A percentile compares a stretch with the other conserved stretches of the same genome.
phyloP scores from a whole-genome alignment of 2,329 filamentous ascomycete genomes.

The Fusarium luffae region DNA sequence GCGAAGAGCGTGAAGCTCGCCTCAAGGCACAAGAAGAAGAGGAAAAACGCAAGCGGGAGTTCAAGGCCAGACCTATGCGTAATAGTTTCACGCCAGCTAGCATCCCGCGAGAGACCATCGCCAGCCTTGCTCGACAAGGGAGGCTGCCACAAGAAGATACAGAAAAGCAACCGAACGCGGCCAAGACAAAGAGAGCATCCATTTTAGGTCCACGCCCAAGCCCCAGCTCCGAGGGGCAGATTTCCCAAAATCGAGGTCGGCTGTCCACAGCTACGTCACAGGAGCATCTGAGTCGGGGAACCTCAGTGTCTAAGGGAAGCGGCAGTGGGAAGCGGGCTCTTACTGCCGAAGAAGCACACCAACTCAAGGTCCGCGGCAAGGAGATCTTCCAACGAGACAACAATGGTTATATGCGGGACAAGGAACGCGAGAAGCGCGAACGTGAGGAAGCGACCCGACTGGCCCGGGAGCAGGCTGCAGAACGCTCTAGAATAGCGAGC shows the following conservation, averaged over 20 bases:
- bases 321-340: constrained; percentile 59
- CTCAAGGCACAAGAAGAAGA: constrained; percentile 69
- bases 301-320: constrained; percentile 60
- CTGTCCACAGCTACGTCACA: constrained; percentile 38
- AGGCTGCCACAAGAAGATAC: constrained; percentile 50
- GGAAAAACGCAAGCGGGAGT: constrained; percentile 68
- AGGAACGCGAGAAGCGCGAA: constrained; percentile 64
- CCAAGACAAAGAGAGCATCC: constrained; percentile 44
- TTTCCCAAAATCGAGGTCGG: constrained; percentile 44
- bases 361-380: constrained; percentile 64
- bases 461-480: constrained; percentile 69
- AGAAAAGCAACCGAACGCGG: constrained; percentile 22
- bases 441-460: constrained; percentile 64
- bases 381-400: constrained; percentile 67
- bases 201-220: constrained; percentile 22
- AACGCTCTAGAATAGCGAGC: constrained; percentile 67
- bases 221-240: constrained; percentile 13
- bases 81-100: constrained; percentile 55
- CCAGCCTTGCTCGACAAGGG: constrained; percentile 66
- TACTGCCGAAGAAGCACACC: constrained; percentile 61
- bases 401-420: constrained; percentile 55
- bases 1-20: constrained; percentile 66
- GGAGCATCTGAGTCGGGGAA: constrained; percentile 52
- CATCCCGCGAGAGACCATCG: constrained; percentile 65
- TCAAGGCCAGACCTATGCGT: constrained; percentile 70